A percentile compares a stretch with the other conserved stretches of the same genome.
Evolutionary conservation across 2,329 filamentous ascomycete species (phyloP).

Genomic region (Colletotrichum eremochloae): DNA sequence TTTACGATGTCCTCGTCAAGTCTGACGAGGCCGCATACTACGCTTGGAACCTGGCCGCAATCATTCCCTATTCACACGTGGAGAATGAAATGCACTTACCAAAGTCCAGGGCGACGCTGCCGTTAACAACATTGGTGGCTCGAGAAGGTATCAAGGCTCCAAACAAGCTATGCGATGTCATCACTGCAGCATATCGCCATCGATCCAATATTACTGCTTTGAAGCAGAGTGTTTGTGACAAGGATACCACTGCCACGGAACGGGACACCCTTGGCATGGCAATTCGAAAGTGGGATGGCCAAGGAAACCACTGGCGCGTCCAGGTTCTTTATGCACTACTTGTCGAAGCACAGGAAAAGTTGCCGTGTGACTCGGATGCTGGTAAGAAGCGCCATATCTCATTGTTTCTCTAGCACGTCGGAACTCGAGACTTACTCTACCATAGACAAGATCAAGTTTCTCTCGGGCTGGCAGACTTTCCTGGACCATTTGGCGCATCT

Average conservation of each 20-base stretch:
- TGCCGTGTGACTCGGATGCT: constrained; percentile 45
- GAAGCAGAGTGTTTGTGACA: constrained; percentile 67
- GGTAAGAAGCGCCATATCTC: constrained; percentile 14
- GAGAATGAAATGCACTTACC: constrained; percentile 54
- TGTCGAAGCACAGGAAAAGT: constrained; percentile 67
- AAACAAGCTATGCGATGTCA: constrained; percentile 79
- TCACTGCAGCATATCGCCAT: constrained; percentile 75
- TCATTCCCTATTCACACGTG: constrained; percentile 78
- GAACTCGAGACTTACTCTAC: constrained; percentile 14
- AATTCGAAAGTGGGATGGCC: constrained; percentile 77
- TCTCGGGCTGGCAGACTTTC: constrained; percentile 67
- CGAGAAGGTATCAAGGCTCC: constrained; percentile 84
- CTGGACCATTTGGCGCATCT: constrained; percentile 67
- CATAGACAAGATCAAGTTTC: constrained; percentile 60
- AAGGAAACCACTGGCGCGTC: constrained; percentile 74
- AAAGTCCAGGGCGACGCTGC: constrained; percentile 60
- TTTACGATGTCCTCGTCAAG: constrained; percentile 69
- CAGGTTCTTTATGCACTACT: constrained; percentile 78
- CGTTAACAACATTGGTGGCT: constrained; percentile 71
- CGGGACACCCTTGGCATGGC: constrained; percentile 80
- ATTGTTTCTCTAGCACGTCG: background rate
- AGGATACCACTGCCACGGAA: constrained; percentile 60
- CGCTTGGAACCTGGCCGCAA: constrained; percentile 81
- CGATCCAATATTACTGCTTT: constrained; percentile 72
- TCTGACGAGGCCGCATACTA: constrained; percentile 76